Percentiles rank a stretch among this genome's conserved stretches.
These are phyloP conservation scores for Panaeolus papilionaceus DNA, from an alignment of 768 basidiomycete genomes.

Conservation along the genomic window DNA sequence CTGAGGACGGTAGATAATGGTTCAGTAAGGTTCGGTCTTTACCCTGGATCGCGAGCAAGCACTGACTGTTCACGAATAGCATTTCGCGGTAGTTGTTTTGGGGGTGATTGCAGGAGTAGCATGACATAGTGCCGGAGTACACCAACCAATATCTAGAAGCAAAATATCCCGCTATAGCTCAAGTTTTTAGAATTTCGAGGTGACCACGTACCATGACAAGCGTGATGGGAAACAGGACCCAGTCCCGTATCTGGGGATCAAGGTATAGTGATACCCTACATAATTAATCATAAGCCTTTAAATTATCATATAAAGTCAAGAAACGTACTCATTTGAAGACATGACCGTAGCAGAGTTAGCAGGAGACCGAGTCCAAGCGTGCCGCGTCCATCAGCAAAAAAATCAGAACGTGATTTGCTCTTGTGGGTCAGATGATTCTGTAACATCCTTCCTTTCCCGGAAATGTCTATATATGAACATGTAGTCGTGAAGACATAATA, in stretches of 20 bases:
- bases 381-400: too few species aligned
- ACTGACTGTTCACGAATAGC: constrained; percentile 94
- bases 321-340: constrained; percentile 49
- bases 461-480: too few species aligned
- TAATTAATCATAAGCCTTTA: constrained; percentile 11
- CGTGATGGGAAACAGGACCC: constrained; percentile 96
- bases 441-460: too few species aligned
- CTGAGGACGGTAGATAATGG: constrained; percentile 39
- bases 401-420: too few species aligned
- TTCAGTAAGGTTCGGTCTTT: constrained; percentile 7
- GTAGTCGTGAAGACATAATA: too few species aligned
- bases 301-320: constrained; percentile 10
- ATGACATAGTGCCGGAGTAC: constrained; percentile 93
- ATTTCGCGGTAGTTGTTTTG: constrained; percentile 78
- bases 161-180: background rate
- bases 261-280: constrained; percentile 69
- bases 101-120: constrained; percentile 79
- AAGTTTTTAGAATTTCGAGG: constrained; percentile 4
- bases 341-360: constrained; percentile 28
- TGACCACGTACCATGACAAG: constrained; percentile 83
- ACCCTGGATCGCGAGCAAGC: constrained; percentile 4
- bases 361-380: background rate
- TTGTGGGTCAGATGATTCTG: too few species aligned
- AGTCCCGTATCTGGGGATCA: constrained; percentile 95
- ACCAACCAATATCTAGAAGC: constrained; percentile 84